These are phyloP conservation scores for Botrytis elliptica DNA, from an alignment of 2,329 filamentous ascomycete species.

Conservation along the genomic window DNA sequence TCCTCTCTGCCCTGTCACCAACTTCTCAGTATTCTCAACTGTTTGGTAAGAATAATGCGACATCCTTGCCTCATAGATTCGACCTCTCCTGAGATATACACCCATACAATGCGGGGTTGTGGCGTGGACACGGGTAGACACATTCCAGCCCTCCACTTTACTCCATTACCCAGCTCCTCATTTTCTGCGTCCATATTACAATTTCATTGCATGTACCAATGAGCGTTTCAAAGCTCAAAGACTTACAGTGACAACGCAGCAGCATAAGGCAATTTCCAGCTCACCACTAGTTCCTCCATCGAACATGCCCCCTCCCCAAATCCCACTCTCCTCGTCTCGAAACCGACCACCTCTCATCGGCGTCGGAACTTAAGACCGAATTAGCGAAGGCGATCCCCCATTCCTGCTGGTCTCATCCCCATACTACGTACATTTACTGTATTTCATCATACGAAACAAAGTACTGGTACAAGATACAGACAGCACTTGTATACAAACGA, in stretches of 20 bases:
- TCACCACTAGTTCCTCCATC: background rate
- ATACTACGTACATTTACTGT: background rate
- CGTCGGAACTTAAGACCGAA: conserved; percentile 5
- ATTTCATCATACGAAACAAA: background rate
- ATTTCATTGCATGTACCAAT: background rate
- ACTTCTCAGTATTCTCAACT: background rate
- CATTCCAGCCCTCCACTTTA: conserved; percentile 2
- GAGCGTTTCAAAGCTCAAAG: background rate
- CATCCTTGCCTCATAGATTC: background rate
- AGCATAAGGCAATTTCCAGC: background rate
- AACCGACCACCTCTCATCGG: background rate
- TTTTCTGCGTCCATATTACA: background rate
- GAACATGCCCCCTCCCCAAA: background rate
- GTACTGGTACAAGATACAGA: conserved; percentile 2
- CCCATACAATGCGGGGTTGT: background rate
- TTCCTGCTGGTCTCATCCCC: background rate
- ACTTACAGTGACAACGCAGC: background rate
- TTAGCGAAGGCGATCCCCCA: conserved; percentile 8
- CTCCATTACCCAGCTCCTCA: background rate
- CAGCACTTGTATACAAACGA: background rate
- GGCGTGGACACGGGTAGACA: conserved; percentile 2
- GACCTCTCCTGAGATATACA: background rate
- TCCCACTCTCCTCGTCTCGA: conserved; percentile 2
- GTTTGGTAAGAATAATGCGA: background rate
- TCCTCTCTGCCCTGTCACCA: background rate